phyloP scores from a whole-genome alignment of 257 asterid genomes.

The Przewalskia tangutica region DNA sequence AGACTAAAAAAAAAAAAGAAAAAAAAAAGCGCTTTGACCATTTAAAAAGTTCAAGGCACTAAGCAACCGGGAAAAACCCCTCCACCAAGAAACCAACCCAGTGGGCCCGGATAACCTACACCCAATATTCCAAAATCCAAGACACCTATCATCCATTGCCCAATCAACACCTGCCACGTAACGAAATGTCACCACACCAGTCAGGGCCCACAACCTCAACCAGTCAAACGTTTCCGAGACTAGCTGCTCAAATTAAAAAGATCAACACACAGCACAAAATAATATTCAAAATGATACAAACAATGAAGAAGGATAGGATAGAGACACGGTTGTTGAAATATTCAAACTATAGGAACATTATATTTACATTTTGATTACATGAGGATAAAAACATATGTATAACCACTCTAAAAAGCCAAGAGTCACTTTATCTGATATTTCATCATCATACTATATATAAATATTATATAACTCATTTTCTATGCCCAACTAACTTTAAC shows the following conservation, averaged over 20 bases:
- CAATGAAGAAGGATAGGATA: not conserved
- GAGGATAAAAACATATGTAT: not conserved
- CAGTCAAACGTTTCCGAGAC: constrained; percentile 18
- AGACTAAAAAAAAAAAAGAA: too few relatives aligned
- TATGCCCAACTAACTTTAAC: not conserved
- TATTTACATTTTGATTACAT: constrained; percentile 18
- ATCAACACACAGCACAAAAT: not conserved
- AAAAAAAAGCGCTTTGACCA: too few relatives aligned
- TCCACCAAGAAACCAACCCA: constrained; percentile 38
- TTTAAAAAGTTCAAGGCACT: too few relatives aligned
- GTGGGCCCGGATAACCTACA: constrained; percentile 31
- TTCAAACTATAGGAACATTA: constrained; percentile 14
- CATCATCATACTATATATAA: not conserved
- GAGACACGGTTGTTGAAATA: not conserved
- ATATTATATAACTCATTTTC: constrained; percentile 1
- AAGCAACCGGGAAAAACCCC: constrained; percentile 22
- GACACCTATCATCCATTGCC: constrained; percentile 20
- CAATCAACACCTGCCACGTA: constrained; percentile 17
- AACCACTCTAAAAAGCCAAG: constrained; percentile 13
- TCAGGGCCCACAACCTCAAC: constrained; percentile 19
- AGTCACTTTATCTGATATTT: constrained; percentile 10
- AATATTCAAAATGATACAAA: not conserved
- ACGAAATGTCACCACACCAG: not conserved
- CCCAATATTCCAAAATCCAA: constrained; percentile 25
- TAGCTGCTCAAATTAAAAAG: not conserved